Conservation (phyloP, 2,329 filamentous ascomycete species). For the Xylariaceae sp. region DNA sequence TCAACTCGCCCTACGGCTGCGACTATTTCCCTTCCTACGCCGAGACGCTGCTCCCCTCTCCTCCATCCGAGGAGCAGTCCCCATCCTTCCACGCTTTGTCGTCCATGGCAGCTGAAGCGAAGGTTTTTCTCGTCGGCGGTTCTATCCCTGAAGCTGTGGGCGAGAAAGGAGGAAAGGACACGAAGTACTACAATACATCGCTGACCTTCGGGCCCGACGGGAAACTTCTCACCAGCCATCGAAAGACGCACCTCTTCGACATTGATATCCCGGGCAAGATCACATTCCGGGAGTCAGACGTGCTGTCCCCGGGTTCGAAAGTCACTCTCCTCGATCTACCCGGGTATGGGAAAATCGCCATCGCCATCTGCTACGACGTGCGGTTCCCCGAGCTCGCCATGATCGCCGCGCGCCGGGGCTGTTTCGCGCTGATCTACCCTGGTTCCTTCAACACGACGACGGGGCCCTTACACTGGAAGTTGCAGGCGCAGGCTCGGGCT, state of each 20-base stretch:
- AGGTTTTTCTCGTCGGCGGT: constrained; percentile 80
- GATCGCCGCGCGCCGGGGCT: constrained; percentile 80
- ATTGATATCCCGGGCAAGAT: constrained; percentile 97
- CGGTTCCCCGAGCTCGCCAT: constrained; percentile 92
- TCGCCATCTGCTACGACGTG: constrained; percentile 97
- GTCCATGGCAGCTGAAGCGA: constrained; percentile 71
- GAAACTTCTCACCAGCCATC: constrained; percentile 76
- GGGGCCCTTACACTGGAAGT: constrained; percentile 84
- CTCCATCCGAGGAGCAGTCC: constrained; percentile 64
- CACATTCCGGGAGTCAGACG: constrained; percentile 83
- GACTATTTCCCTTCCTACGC: constrained; percentile 88
- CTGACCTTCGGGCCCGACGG: constrained; percentile 78
- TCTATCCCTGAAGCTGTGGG: constrained; percentile 80
- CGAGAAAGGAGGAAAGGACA: constrained; percentile 12
- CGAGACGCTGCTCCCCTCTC: constrained; percentile 75
- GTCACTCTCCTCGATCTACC: constrained; percentile 83
- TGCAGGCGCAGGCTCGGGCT: constrained; percentile 77
- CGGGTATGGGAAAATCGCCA: constrained; percentile 78
- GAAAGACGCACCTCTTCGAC: constrained; percentile 95
- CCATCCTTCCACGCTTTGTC: constrained; percentile 85
- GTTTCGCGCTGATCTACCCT: constrained; percentile 85
- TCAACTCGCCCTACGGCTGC: constrained; percentile 96
- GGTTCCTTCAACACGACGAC: constrained; percentile 97
- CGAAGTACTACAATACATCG: constrained; percentile 80
- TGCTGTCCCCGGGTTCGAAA: constrained; percentile 79